Base-by-base conservation (phyloP, 1,284 basidiomycete genomes). In the Trichosporon sp. region DNA sequence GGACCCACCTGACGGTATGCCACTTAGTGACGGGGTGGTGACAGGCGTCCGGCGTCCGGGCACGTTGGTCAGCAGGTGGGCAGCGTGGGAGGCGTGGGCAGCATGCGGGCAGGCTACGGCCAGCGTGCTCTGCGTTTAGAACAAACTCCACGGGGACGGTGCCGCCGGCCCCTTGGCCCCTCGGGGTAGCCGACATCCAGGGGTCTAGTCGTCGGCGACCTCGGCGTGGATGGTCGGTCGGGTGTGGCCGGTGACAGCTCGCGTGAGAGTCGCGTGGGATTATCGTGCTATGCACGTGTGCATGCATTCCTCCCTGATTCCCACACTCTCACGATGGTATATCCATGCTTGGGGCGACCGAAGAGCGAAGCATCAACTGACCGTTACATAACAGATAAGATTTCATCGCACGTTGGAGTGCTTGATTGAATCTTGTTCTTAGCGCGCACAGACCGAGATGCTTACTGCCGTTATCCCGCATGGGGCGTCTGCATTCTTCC, bases 11-110 rank as follows among this genome's bases (percentile, higher is more conserved):
- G 43, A 16, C 51, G 51, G 51, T 8, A 54, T 46, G 43, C 16
- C 38, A 40, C 38, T 16, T 37, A 10, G 35, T 37, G 35, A 10
- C 35, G 8, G 35, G 35, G 35, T 37, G 16, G 46, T 48, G 46
- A 11, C 51, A 54, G 51, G 19, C 10, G 51, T 54, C 51, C 51
- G 51, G 51, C 1, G 51, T 54, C 51, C 51, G 51, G 51, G 19
- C 51, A 54, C 51, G 51, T 54, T 54, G 51, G 19, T 54, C n/a
- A 54, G 51, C 51, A 54, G 51, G 51, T 54, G 51, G 51, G 51
- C 51, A 54, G 51, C 6, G 51, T 10, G n/a, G 4, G 51, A 19
- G 51, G 51, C 51, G 19, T 54, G 19, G 4, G 19, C 43, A 46
- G 40, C 43, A n/a, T 46, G 43, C 43, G 38, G 38, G 38, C 38